Percentiles rank a stretch among this genome's conserved stretches.
Evolutionary conservation across 2,329 filamentous ascomycete species (phyloP).

Genomic region (Aureobasidium mangrovei): DNA sequence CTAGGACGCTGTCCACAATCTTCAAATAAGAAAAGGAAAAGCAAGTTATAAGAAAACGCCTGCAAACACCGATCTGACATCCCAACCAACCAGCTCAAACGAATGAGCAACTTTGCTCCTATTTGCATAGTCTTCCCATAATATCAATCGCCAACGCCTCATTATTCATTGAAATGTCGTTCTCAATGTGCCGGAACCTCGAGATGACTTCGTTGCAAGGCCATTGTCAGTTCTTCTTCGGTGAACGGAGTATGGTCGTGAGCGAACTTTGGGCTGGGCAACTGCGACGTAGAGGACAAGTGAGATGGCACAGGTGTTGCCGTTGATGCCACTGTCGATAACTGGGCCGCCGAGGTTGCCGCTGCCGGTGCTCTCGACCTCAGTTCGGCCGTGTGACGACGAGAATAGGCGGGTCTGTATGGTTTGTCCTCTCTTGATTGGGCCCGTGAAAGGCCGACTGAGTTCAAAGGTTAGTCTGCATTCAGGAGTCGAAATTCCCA

Average conservation of each 20-base stretch:
- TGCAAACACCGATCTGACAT: neutral
- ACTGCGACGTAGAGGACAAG: neutral
- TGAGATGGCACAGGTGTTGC: neutral
- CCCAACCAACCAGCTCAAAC: neutral
- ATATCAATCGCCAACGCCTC: neutral
- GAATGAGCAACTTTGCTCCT: neutral
- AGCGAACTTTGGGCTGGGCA: slow-evolving; percentile 16
- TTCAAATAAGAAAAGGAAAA: too few relatives aligned
- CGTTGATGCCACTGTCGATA: neutral
- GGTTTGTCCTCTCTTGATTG: slow-evolving; percentile 22
- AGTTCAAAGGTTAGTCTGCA: neutral
- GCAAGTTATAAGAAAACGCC: too few relatives aligned
- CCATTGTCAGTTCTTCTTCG: slow-evolving; percentile 37
- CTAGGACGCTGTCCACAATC: too few relatives aligned
- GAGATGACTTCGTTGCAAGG: slow-evolving; percentile 34
- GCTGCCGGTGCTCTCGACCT: neutral
- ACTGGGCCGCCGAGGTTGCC: neutral
- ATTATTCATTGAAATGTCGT: slow-evolving; percentile 1
- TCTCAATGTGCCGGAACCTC: slow-evolving; percentile 19
- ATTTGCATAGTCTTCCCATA: neutral
- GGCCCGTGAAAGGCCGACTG: slow-evolving; percentile 29
- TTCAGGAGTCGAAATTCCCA: neutral
- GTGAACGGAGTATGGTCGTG: slow-evolving; percentile 34
- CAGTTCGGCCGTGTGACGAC: slow-evolving; percentile 24
- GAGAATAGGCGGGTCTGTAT: slow-evolving; percentile 13